Conservation (phyloP, 768 basidiomycete genomes). For the Podaxis rugospora region DNA sequence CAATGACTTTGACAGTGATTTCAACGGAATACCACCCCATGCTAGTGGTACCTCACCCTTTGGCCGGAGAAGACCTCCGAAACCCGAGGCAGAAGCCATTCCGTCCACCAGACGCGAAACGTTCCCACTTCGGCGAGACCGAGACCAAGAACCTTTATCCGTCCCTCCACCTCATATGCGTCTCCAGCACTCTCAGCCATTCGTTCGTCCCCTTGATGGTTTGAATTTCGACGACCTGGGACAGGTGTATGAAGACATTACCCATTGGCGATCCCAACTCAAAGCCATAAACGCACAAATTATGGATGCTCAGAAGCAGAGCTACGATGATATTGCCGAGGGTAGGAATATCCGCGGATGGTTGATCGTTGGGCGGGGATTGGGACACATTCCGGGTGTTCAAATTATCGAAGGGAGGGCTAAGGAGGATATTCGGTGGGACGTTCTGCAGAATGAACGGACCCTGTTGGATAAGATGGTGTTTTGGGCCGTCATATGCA, state of each 20-base stretch:
- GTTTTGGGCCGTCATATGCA: slow-evolving; percentile 54
- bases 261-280: slow-evolving; percentile 61
- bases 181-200: slow-evolving; percentile 62
- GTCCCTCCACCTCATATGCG: slow-evolving; percentile 64
- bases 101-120: slow-evolving; percentile 48
- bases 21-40: slow-evolving; percentile 31
- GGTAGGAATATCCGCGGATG: slow-evolving; percentile 71
- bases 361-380: slow-evolving; percentile 69
- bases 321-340: slow-evolving; percentile 69
- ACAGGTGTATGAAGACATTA: slow-evolving; percentile 64
- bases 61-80: slow-evolving; percentile 28
- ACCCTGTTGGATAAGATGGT: slow-evolving; percentile 38
- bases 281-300: slow-evolving; percentile 75
- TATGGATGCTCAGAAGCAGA: slow-evolving; percentile 56
- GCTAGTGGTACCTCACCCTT: slow-evolving; percentile 32
- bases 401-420: slow-evolving; percentile 74
- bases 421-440: slow-evolving; percentile 82
- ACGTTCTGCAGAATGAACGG: slow-evolving; percentile 61
- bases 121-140: slow-evolving; percentile 50
- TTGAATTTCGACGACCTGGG: slow-evolving; percentile 64
- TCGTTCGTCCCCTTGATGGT: slow-evolving; percentile 72
- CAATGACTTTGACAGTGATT: slow-evolving; percentile 29
- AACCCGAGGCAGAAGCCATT: slow-evolving; percentile 29
- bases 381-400: slow-evolving; percentile 57
- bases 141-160: slow-evolving; percentile 26